Percentiles rank a stretch among this genome's conserved stretches.
Evolutionary conservation across 2,329 filamentous ascomycete species (phyloP).

Genomic region (Blastomyces emzantsi): DNA sequence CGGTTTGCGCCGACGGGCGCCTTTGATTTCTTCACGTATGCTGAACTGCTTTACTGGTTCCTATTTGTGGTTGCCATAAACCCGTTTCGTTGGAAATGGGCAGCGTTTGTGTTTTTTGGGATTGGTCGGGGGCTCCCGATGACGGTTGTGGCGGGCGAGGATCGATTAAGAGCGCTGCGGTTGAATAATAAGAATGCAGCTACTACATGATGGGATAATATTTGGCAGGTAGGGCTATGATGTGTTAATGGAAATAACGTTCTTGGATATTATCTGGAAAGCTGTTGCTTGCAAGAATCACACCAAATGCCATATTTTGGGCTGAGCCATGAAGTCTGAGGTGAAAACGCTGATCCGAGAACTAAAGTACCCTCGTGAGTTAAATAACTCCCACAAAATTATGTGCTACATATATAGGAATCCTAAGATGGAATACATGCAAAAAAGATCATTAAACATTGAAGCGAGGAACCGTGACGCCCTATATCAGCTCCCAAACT

Average conservation of each 20-base stretch:
- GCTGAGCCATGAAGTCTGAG: too few species aligned
- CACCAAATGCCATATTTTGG: neutral
- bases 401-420: too few species aligned
- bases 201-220: neutral
- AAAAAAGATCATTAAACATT: too few species aligned
- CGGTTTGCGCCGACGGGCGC: constrained; percentile 59
- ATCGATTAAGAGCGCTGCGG: constrained; percentile 40
- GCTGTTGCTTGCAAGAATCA: neutral
- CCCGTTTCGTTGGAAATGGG: constrained; percentile 88
- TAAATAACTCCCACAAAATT: too few species aligned
- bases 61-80: constrained; percentile 68
- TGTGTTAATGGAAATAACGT: neutral
- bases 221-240: neutral
- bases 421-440: too few species aligned
- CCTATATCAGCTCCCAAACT: too few species aligned
- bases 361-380: too few species aligned
- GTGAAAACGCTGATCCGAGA: too few species aligned
- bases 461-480: too few species aligned
- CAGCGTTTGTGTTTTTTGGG: constrained; percentile 70
- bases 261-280: neutral
- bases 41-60: constrained; percentile 80
- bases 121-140: constrained; percentile 58
- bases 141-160: constrained; percentile 58
- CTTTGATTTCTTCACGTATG: constrained; percentile 85
- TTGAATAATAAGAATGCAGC: constrained; percentile 32